phyloP scores from a whole-genome alignment of 2,329 filamentous ascomycete species.

The Aspergillus sp. region DNA sequence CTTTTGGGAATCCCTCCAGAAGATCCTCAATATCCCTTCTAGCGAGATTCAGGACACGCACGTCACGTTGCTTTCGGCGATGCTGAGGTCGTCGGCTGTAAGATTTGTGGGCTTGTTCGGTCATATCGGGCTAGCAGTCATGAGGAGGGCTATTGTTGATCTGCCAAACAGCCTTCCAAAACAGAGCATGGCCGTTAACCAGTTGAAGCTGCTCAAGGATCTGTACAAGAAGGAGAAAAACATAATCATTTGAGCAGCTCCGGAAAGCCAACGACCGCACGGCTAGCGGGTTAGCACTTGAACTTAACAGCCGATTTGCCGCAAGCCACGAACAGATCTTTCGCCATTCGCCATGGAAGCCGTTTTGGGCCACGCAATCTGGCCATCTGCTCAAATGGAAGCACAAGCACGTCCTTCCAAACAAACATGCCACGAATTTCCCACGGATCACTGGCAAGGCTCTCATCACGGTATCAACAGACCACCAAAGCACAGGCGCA shows the following conservation, averaged over 20 bases:
- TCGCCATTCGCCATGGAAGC: too few relatives aligned
- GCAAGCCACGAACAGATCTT: too few relatives aligned
- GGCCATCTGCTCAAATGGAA: too few relatives aligned
- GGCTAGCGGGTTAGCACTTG: not conserved
- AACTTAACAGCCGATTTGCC: too few relatives aligned
- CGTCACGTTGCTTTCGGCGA: conserved; percentile 69
- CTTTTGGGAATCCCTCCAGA: conserved; percentile 81
- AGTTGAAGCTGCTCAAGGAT: conserved; percentile 44
- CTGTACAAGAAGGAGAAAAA: conserved; percentile 42
- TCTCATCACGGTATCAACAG: too few relatives aligned
- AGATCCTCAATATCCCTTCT: conserved; percentile 75
- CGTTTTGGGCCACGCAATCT: too few relatives aligned
- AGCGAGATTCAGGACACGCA: conserved; percentile 73
- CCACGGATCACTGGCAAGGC: too few relatives aligned
- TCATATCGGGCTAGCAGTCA: conserved; percentile 70
- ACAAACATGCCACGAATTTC: too few relatives aligned
- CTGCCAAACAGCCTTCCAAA: conserved; percentile 60
- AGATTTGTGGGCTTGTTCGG: conserved; percentile 84
- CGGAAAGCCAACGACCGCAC: not conserved
- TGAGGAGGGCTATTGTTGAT: conserved; percentile 73
- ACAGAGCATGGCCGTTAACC: conserved; percentile 43
- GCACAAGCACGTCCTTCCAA: too few relatives aligned
- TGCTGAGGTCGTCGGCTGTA: conserved; percentile 73
- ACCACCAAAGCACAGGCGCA: too few relatives aligned
- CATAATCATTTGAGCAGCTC: conserved; percentile 38